A percentile compares a stretch with the other conserved stretches of the same genome.
phyloP scores from a whole-genome alignment of 2,329 filamentous ascomycete species.

The Berkeleyomyces rouxiae region DNA sequence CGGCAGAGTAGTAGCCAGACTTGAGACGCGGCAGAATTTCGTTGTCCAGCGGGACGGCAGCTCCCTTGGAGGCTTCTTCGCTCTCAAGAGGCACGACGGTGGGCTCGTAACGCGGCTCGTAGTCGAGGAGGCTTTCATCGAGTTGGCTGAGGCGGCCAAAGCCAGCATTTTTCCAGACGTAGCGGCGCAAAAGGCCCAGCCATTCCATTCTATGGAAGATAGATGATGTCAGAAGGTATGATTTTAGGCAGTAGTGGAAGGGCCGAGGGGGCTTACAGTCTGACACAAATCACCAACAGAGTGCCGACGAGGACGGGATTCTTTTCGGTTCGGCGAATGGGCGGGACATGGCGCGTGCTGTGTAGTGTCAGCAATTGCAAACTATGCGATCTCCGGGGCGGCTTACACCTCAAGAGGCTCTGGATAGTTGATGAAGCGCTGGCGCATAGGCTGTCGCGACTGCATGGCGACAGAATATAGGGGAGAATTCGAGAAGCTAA shows the following conservation, averaged over 20 bases:
- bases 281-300: conserved; percentile 34
- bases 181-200: conserved; percentile 34
- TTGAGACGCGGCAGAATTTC: conserved; percentile 2
- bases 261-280: conserved; percentile 26
- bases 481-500: not conserved
- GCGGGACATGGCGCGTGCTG: not conserved
- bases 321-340: not conserved
- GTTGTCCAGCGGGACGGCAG: not conserved
- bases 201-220: conserved; percentile 32
- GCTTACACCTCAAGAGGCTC: conserved; percentile 22
- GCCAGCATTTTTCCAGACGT: conserved; percentile 47
- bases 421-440: conserved; percentile 23
- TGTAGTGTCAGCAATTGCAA: not conserved
- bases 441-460: conserved; percentile 4
- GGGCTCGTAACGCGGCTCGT: conserved; percentile 30
- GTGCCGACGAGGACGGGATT: conserved; percentile 43
- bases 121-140: conserved; percentile 33
- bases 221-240: not conserved
- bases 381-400: not conserved
- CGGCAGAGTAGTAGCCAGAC: conserved; percentile 23
- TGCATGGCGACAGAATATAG: not conserved
- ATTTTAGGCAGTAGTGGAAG: not conserved
- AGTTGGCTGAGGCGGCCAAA: conserved; percentile 41
- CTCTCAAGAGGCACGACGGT: conserved; percentile 29
- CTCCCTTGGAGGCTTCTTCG: conserved; percentile 5